A percentile compares a stretch with the other conserved stretches of the same genome.
Evolutionary conservation across 2,329 filamentous ascomycete genomes (phyloP).

Genomic region (Neofusicoccum laricinum): DNA sequence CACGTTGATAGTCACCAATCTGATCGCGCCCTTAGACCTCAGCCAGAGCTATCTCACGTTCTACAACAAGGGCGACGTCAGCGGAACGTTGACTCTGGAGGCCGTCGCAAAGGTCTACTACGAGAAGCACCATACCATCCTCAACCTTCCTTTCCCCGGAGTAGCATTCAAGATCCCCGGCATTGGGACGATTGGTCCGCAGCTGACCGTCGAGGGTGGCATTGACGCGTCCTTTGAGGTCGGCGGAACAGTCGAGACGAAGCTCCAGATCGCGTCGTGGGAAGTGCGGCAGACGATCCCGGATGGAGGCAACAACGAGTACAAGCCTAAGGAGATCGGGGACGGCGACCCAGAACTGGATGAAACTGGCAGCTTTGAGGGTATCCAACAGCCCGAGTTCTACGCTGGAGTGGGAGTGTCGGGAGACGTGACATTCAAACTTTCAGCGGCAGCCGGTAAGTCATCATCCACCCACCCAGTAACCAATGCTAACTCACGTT

Average conservation of each 20-base stretch:
- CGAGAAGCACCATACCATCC: not conserved
- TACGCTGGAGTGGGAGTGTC: not conserved
- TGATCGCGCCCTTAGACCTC: constrained; percentile 24
- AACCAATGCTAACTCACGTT: not conserved
- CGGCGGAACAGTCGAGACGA: not conserved
- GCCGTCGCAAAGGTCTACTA: constrained; percentile 21
- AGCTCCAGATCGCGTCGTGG: not conserved
- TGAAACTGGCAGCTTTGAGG: not conserved
- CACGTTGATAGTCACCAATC: constrained; percentile 25
- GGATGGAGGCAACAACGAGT: not conserved
- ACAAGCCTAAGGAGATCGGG: not conserved
- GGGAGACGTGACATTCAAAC: not conserved
- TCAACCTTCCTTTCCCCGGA: not conserved
- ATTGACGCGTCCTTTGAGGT: not conserved
- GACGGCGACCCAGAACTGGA: not conserved
- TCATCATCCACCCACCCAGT: no score
- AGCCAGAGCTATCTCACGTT: constrained; percentile 26
- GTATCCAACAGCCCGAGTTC: not conserved
- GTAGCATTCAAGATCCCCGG: not conserved
- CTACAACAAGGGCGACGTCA: constrained; percentile 25
- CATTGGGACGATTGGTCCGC: not conserved
- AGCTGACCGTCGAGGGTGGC: not conserved
- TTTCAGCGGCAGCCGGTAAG: not conserved
- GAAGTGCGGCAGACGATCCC: not conserved
- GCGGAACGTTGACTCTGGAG: constrained; percentile 26